phyloP scores from a whole-genome alignment of 495 filamentous ascomycete species.

The Daldinia loculata region DNA sequence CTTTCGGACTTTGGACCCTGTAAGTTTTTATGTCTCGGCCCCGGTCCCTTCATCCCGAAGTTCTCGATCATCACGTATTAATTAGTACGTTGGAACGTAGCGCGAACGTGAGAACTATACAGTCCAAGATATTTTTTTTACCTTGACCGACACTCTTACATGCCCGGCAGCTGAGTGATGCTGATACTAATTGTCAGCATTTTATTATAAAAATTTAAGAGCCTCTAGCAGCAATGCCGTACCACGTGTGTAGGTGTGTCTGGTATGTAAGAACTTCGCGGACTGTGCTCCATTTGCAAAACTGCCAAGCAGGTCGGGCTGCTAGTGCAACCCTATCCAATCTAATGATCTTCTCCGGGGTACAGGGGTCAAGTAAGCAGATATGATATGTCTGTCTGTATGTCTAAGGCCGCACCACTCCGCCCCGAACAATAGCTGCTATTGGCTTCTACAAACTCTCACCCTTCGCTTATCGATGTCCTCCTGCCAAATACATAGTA shows the following conservation, averaged over 20 bases:
- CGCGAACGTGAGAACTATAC: not conserved
- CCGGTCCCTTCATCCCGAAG: not conserved
- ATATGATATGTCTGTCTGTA: slow-evolving; percentile 13
- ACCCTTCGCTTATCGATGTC: slow-evolving; percentile 31
- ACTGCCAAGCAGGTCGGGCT: slow-evolving; percentile 13
- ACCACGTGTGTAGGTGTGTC: not conserved
- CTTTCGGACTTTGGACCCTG: not conserved
- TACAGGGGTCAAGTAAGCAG: slow-evolving; percentile 24
- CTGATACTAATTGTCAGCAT: slow-evolving; percentile 12
- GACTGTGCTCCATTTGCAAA: not conserved
- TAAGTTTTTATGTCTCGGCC: not conserved
- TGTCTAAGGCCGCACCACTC: slow-evolving; percentile 2
- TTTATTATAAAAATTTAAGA: not conserved
- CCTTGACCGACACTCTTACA: slow-evolving; percentile 41
- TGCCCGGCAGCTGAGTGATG: slow-evolving; percentile 27
- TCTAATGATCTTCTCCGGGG: slow-evolving; percentile 33
- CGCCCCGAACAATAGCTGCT: not conserved
- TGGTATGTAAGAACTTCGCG: not conserved
- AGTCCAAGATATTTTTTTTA: not conserved
- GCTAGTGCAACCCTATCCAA: slow-evolving; percentile 17
- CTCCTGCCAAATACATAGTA: slow-evolving; percentile 32
- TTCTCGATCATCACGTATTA: not conserved
- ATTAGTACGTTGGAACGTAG: not conserved
- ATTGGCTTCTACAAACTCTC: slow-evolving; percentile 12
- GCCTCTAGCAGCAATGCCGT: not conserved